Evolutionary conservation across 352 stramenopile species (phyloP).

Genomic region (Globisporangium camurandrum): DNA sequence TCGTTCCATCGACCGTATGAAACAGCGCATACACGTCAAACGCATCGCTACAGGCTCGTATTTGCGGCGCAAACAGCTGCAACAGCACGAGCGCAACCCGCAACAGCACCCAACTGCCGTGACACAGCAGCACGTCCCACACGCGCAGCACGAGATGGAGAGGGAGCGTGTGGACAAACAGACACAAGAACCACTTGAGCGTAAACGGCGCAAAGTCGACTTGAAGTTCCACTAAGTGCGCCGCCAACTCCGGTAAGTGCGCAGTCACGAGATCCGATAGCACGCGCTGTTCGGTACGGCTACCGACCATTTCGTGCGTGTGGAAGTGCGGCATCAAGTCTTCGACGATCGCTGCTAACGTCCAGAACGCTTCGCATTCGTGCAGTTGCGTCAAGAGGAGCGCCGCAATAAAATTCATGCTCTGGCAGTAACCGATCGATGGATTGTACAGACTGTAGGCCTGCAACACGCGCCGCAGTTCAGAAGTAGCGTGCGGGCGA

Average conservation of each 20-base stretch:
- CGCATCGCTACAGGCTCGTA: conserved; percentile 64
- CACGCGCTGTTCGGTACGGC: conserved; percentile 84
- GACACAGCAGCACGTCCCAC: conserved; percentile 88
- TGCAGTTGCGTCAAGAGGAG: conserved; percentile 76
- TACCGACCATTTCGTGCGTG: conserved; percentile 82
- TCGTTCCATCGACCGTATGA: conserved; percentile 63
- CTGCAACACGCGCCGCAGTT: conserved; percentile 74
- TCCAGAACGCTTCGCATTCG: conserved; percentile 85
- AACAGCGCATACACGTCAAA: conserved; percentile 84
- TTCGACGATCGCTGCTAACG: conserved; percentile 82
- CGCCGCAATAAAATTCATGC: conserved; percentile 84
- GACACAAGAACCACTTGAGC: conserved; percentile 90
- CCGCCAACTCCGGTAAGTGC: conserved; percentile 70
- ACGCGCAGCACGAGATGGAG: conserved; percentile 85
- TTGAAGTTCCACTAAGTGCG: conserved; percentile 60
- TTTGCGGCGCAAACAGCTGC: conserved; percentile 65
- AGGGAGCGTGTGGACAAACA: conserved; percentile 89
- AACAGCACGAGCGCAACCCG: conserved; percentile 78
- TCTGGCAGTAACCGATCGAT: conserved; percentile 85
- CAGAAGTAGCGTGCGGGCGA: conserved; percentile 30
- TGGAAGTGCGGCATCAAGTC: conserved; percentile 88
- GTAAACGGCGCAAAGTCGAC: conserved; percentile 87
- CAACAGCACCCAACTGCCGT: conserved; percentile 85
- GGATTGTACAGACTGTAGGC: conserved; percentile 83
- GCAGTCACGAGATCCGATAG: conserved; percentile 81